These are phyloP conservation scores for Candida nonsorbophila DNA, from an alignment of 805 yeast genomes.

Conservation along the genomic window DNA sequence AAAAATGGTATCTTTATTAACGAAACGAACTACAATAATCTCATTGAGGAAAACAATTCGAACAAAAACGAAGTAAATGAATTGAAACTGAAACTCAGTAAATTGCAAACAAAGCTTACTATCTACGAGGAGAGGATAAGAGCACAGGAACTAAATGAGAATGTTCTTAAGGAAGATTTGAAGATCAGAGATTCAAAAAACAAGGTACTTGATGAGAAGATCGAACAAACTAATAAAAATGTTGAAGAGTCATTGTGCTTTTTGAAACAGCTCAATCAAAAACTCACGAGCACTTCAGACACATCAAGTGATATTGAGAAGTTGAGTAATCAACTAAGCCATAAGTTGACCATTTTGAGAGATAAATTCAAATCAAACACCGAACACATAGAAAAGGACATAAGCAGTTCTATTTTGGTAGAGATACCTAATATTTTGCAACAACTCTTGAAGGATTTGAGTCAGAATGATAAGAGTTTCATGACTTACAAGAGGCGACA, in stretches of 20 bases:
- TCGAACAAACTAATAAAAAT: conserved; percentile 3
- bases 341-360: too few species aligned
- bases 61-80: conserved; percentile 9
- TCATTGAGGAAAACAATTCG: conserved; percentile 11
- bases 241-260: conserved; percentile 7
- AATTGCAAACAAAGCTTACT: background rate
- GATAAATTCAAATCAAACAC: too few species aligned
- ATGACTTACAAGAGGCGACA: conserved; percentile 6
- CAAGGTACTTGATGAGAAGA: conserved; percentile 2
- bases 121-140: conserved; percentile 1
- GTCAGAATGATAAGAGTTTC: conserved; percentile 7
- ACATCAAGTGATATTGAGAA: too few species aligned
- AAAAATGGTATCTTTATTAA: conserved; percentile 66
- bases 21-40: conserved; percentile 44
- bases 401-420: too few species aligned
- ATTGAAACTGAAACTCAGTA: conserved; percentile 5
- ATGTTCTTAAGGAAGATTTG: background rate
- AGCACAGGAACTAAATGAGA: conserved; percentile 5
- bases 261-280: too few species aligned
- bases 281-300: too few species aligned
- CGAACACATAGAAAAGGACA: too few species aligned
- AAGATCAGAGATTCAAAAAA: background rate
- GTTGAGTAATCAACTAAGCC: too few species aligned
- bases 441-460: conserved; percentile 6
- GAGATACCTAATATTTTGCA: conserved; percentile 6